These are phyloP conservation scores for Piloderma croceum DNA, from an alignment of 768 basidiomycete species.

Conservation along the genomic window DNA sequence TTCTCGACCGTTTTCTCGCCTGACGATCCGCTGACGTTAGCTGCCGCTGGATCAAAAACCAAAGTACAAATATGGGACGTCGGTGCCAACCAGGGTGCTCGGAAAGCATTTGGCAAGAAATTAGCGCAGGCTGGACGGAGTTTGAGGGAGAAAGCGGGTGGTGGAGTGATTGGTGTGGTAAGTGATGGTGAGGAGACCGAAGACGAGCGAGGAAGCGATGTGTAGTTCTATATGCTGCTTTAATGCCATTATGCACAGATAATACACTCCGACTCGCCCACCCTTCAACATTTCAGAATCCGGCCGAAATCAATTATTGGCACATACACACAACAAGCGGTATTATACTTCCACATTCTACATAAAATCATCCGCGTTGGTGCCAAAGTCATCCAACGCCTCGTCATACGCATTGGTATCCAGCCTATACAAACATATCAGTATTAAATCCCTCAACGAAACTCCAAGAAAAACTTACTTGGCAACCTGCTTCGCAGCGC, in stretches of 20 bases:
- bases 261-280: too few species aligned
- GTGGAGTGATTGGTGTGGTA: conserved; percentile 59
- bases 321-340: too few species aligned
- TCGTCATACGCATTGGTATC: conserved; percentile 85
- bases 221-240: too few species aligned
- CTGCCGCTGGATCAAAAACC: conserved; percentile 91
- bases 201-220: conserved; percentile 24
- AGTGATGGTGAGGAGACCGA: conserved; percentile 73
- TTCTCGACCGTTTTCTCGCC: conserved; percentile 91
- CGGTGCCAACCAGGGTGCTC: conserved; percentile 72
- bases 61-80: conserved; percentile 96
- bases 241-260: too few species aligned
- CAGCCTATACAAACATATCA: conserved; percentile 52
- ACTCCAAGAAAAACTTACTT: too few species aligned
- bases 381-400: conserved; percentile 83
- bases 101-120: conserved; percentile 79
- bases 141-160: conserved; percentile 54
- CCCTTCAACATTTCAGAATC: too few species aligned
- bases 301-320: too few species aligned
- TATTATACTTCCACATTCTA: too few species aligned
- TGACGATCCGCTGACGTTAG: conserved; percentile 89
- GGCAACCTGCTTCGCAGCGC: conserved; percentile 66
- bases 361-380: conserved; percentile 82
- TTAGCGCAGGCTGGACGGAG: conserved; percentile 65
- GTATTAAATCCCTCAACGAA: too few species aligned